Base-by-base conservation (phyloP, 208 protist genomes). In the Novymonas esmeraldas region DNA sequence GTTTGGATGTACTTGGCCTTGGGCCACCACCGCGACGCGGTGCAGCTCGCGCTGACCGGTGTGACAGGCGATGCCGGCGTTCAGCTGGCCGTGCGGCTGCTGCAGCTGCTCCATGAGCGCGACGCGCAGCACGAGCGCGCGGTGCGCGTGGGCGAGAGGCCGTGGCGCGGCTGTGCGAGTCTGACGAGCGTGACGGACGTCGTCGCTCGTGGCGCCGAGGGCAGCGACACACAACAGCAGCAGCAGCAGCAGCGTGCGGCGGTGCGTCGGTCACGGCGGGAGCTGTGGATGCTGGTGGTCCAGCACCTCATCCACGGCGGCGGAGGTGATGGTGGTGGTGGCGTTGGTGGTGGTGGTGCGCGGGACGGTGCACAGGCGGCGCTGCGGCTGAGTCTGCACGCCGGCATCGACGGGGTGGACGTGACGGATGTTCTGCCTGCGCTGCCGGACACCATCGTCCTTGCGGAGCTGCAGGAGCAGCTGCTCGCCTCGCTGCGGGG, bases 371-470 rank as follows among this genome's bases (percentile, higher is more conserved):
- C 74, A 18, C 42, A 62, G 24, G 69, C 64, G 26, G 77, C 78
- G 13, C 69, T 87, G 68, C 69, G 76, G 49, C 52, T 87, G 49
- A 65, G 82, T 31, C 48, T 54, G n/a, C 62, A 62, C 29, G 74
- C 69, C 51, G 64, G 64, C n/a, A 69, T 63, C 16, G 77, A 79
- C 24, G 18, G 9, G 33, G 61, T 87, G 11, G 66, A 79, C 57
- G 55, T 84, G 13, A 84, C 75, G 31, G 74, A 87, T 62, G 70
- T 84, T 2, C 64, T 87, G 29, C 76, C 76, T 29, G 69, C 77
- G 62, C 60, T 87, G 33, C 72, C 69, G 38, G 66, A 51, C 28
- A 57, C 76, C 20, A 62, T 77, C 20, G 70, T 76, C 51, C 72
- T 87, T 59, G 64, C 55, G 52, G 67, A 71, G 39, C 71, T 87